phyloP scores from a whole-genome alignment of 352 stramenopile species.

The Pythium brassicae region DNA sequence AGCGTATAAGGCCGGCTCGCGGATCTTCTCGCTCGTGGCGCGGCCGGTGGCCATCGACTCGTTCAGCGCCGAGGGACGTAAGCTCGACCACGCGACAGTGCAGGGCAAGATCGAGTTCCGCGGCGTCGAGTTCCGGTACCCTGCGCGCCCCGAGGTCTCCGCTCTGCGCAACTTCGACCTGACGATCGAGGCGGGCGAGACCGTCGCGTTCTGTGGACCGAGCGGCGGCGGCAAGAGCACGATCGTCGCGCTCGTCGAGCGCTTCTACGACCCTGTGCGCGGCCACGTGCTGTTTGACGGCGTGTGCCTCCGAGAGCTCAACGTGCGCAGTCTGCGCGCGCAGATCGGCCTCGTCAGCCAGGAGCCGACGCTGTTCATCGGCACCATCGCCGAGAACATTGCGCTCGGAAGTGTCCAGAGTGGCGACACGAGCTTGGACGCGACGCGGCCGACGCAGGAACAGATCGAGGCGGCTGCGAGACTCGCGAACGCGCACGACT shows the following conservation, averaged over 20 bases:
- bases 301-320: slow-evolving; percentile 13
- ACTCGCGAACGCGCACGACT: slow-evolving; percentile 80
- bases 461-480: background rate
- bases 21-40: slow-evolving; percentile 9
- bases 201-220: slow-evolving; percentile 21
- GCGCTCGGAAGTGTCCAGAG: background rate
- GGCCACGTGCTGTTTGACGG: slow-evolving; percentile 21
- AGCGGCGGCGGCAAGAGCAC: slow-evolving; percentile 28
- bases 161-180: slow-evolving; percentile 18
- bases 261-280: slow-evolving; percentile 26
- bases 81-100: slow-evolving; percentile 1
- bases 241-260: slow-evolving; percentile 23
- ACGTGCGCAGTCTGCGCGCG: slow-evolving; percentile 21
- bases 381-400: slow-evolving; percentile 32
- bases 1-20: slow-evolving; percentile 16
- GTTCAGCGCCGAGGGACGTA: slow-evolving; percentile 1
- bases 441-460: background rate
- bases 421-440: no score
- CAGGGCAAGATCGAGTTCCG: slow-evolving; percentile 18
- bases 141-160: slow-evolving; percentile 14
- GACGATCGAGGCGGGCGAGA: slow-evolving; percentile 19
- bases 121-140: slow-evolving; percentile 22
- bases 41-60: slow-evolving; percentile 5
- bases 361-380: slow-evolving; percentile 56
- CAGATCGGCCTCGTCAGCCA: slow-evolving; percentile 42